Percentiles rank a stretch among this genome's conserved stretches.
Conservation (phyloP, 139 green algal species). For the Chlorella sp. region DNA sequence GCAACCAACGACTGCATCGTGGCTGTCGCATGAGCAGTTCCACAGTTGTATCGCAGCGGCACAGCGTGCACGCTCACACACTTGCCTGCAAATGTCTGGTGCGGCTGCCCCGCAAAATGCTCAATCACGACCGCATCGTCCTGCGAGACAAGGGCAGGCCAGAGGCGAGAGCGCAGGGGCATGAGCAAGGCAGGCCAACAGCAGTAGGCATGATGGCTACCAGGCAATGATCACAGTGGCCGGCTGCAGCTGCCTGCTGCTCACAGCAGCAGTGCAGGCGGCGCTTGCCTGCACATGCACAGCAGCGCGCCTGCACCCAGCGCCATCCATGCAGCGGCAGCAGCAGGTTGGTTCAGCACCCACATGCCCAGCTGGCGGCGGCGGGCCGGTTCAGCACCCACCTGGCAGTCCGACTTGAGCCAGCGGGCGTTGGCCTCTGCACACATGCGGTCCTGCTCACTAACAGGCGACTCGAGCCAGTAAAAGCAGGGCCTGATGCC, state of each 20-base stretch:
- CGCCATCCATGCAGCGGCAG: background rate
- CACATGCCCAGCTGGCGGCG: too few relatives aligned
- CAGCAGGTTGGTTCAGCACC: background rate
- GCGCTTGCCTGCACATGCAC: background rate
- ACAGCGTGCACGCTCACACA: too few relatives aligned
- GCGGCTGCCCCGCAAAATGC: slow-evolving; percentile 29
- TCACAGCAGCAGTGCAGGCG: background rate
- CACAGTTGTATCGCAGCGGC: too few relatives aligned
- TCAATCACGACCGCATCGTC: slow-evolving; percentile 38
- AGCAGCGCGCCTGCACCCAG: background rate
- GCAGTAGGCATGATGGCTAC: background rate
- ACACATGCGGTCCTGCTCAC: slow-evolving; percentile 13
- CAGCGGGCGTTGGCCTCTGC: slow-evolving; percentile 39
- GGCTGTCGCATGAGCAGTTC: too few relatives aligned
- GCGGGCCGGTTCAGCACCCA: background rate
- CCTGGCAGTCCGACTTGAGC: slow-evolving; percentile 49
- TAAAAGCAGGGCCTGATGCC: slow-evolving; percentile 50
- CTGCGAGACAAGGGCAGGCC: background rate
- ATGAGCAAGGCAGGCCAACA: background rate
- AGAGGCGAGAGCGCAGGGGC: background rate
- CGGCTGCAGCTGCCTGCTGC: background rate
- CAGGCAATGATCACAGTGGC: background rate
- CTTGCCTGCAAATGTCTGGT: slow-evolving; percentile 44
- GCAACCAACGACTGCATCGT: too few relatives aligned
- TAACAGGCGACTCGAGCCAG: slow-evolving; percentile 33